phyloP scores from a whole-genome alignment of 1,139 yeast species.

The Blastobotrys apis region DNA sequence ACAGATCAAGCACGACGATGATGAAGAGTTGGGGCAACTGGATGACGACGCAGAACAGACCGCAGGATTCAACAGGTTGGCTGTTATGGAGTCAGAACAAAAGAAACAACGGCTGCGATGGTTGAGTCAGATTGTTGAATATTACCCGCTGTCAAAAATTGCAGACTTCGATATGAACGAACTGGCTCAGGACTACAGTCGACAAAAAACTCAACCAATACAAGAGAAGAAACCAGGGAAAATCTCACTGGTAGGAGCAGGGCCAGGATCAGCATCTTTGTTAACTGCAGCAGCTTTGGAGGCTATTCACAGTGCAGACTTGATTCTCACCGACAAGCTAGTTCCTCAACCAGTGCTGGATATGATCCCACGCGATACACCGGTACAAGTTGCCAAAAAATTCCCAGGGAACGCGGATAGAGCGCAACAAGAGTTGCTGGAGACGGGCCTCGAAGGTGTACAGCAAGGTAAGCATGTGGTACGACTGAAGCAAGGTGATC shows the following conservation, averaged over 20 bases:
- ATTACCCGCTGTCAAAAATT: slow-evolving; percentile 70
- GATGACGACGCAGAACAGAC: slow-evolving; percentile 70
- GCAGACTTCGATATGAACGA: slow-evolving; percentile 56
- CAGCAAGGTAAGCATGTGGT: slow-evolving; percentile 71
- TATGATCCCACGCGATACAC: slow-evolving; percentile 69
- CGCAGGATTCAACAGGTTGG: slow-evolving; percentile 54
- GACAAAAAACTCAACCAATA: slow-evolving; percentile 6
- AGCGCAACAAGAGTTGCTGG: slow-evolving; percentile 81
- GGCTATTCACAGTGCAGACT: slow-evolving; percentile 76
- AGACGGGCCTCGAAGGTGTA: slow-evolving; percentile 63
- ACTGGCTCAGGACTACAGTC: slow-evolving; percentile 43
- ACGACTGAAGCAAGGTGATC: slow-evolving; percentile 93
- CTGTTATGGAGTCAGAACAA: slow-evolving; percentile 53
- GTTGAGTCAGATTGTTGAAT: slow-evolving; percentile 87
- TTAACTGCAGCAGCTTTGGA: slow-evolving; percentile 82
- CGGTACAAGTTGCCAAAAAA: slow-evolving; percentile 80
- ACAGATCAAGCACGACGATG: slow-evolving; percentile 53
- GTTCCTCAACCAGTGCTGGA: slow-evolving; percentile 87
- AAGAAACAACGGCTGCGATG: slow-evolving; percentile 69
- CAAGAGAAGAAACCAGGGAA: slow-evolving; percentile 40
- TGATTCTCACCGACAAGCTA: slow-evolving; percentile 82
- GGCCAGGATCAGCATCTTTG: slow-evolving; percentile 85
- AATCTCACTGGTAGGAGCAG: slow-evolving; percentile 83
- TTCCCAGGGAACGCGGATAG: slow-evolving; percentile 96
- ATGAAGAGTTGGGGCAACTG: slow-evolving; percentile 45